Evolutionary conservation across 2,329 filamentous ascomycete species (phyloP).

Genomic region (Capronia epimyces): DNA sequence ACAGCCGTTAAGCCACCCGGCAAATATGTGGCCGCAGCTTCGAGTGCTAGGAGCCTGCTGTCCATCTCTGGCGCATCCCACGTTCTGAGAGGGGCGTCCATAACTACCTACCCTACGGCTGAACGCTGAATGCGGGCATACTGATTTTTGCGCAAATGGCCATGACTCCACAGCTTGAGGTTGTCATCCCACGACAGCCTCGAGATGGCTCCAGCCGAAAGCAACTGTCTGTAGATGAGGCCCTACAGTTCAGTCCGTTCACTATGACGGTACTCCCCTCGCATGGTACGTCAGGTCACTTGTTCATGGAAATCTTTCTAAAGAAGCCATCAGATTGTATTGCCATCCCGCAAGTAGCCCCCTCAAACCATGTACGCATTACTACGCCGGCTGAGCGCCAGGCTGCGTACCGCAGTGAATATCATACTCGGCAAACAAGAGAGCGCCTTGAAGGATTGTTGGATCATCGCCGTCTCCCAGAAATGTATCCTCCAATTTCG

Average conservation of each 20-base stretch:
- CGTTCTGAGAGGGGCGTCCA: neutral
- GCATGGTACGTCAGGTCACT: constrained; percentile 36
- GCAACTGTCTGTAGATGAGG: constrained; percentile 44
- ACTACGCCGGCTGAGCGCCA: constrained; percentile 18
- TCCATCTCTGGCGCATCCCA: neutral
- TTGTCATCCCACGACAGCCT: constrained; percentile 33
- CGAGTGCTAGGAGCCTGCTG: neutral
- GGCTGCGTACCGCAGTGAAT: constrained; percentile 13
- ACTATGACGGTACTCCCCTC: constrained; percentile 41
- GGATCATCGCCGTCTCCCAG: constrained; percentile 17
- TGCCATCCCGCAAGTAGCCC: constrained; percentile 21
- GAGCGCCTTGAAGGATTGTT: constrained; percentile 18
- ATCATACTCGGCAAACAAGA: constrained; percentile 14
- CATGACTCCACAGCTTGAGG: constrained; percentile 33
- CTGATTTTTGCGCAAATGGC: constrained; percentile 3
- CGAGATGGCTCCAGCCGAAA: constrained; percentile 16
- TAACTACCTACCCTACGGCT: neutral
- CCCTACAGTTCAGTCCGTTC: constrained; percentile 47
- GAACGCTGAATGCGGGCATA: neutral
- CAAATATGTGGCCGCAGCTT: neutral
- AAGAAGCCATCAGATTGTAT: constrained; percentile 21
- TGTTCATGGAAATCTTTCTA: neutral
- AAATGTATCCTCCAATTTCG: constrained; percentile 12
- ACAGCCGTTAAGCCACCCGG: neutral
- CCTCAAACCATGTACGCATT: constrained; percentile 13